Evolutionary conservation across 495 filamentous ascomycete genomes (phyloP).

Genomic region (Parmelia sp.): DNA sequence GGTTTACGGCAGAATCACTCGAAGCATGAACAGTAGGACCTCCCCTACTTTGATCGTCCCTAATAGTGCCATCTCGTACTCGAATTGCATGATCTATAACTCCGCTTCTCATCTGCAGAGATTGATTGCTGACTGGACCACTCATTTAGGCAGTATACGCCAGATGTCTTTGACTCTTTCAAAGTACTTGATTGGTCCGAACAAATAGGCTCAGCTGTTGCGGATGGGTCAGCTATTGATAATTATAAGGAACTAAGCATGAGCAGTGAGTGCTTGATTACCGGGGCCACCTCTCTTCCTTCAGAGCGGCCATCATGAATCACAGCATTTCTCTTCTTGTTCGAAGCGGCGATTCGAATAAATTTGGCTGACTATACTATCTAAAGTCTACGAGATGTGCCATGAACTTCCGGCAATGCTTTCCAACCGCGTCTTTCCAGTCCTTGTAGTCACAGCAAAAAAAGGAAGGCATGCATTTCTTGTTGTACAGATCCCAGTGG

Average conservation of each 20-base stretch:
- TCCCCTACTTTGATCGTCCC: neutral
- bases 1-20: conserved; percentile 58
- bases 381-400: conserved; percentile 28
- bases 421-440: conserved; percentile 26
- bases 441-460: conserved; percentile 28
- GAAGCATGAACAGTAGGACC: conserved; percentile 48
- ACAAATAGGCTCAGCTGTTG: conserved; percentile 10
- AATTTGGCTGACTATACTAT: neutral
- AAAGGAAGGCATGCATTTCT: conserved; percentile 22
- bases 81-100: neutral
- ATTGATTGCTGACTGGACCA: neutral
- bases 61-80: neutral
- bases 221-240: conserved; percentile 15
- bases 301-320: neutral
- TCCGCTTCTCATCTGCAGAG: neutral
- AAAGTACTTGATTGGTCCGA: conserved; percentile 26
- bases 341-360: neutral
- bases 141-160: conserved; percentile 52
- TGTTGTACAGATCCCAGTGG: conserved; percentile 29
- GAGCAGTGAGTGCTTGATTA: conserved; percentile 20
- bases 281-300: neutral
- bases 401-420: conserved; percentile 28
- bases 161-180: conserved; percentile 33
- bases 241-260: conserved; percentile 23
- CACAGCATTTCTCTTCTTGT: neutral